Percentiles rank a stretch among this genome's conserved stretches.
Evolutionary conservation across 352 stramenopile genomes (phyloP).

Genomic region (Phytophthora multivora): DNA sequence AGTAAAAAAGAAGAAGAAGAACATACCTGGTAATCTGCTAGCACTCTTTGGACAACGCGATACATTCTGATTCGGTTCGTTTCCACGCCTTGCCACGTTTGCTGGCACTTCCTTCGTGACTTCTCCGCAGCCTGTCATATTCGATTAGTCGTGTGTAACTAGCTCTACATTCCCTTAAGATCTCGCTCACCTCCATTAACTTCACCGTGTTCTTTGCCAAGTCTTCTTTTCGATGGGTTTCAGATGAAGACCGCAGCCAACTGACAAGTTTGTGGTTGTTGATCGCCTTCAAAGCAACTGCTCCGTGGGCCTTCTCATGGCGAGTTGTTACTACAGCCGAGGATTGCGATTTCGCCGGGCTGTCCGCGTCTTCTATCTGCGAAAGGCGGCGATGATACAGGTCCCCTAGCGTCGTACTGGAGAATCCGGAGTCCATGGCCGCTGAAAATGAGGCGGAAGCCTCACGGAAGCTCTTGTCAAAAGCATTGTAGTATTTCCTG

Average conservation of each 20-base stretch:
- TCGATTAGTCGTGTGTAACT: neutral
- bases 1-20: neutral
- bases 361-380: slow-evolving; percentile 40
- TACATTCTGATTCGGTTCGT: slow-evolving; percentile 72
- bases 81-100: slow-evolving; percentile 68
- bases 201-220: slow-evolving; percentile 62
- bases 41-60: slow-evolving; percentile 62
- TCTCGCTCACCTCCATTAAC: slow-evolving; percentile 51
- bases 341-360: slow-evolving; percentile 5
- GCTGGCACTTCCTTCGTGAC: slow-evolving; percentile 61
- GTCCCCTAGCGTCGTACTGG: slow-evolving; percentile 68
- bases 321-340: slow-evolving; percentile 4
- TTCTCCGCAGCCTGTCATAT: slow-evolving; percentile 58
- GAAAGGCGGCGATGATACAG: slow-evolving; percentile 64
- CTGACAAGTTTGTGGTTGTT: slow-evolving; percentile 84
- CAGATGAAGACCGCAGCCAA: slow-evolving; percentile 71
- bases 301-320: slow-evolving; percentile 12
- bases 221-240: slow-evolving; percentile 75
- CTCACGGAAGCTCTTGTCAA: slow-evolving; percentile 80
- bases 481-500: slow-evolving; percentile 67
- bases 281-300: slow-evolving; percentile 33
- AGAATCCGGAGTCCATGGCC: slow-evolving; percentile 79
- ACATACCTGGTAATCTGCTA: slow-evolving; percentile 81
- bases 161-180: too few relatives aligned
- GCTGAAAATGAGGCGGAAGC: slow-evolving; percentile 60